Base-by-base conservation (phyloP, 805 yeast genomes). In the Lipomyces kockii region DNA sequence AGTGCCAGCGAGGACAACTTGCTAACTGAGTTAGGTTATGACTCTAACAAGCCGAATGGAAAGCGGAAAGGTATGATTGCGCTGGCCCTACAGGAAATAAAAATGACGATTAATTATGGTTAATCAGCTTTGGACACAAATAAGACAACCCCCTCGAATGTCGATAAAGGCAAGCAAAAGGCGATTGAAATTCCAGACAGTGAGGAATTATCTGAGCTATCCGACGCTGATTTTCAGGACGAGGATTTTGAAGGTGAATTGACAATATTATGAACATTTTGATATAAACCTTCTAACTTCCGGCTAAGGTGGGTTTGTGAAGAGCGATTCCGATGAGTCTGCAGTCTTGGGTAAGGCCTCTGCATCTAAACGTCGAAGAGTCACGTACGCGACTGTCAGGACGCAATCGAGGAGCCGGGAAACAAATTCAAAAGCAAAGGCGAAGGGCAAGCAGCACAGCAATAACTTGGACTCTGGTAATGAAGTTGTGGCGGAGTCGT, bases 311-410 rank as follows among this genome's bases (percentile, higher is more conserved):
- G 69, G 66, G 7, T 61, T 67, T 29, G 49, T 66, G 20, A 46
- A 49, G 22, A 58, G 58, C 51, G 70, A 65, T 37, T 65, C 68
- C 8, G 68, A 65, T 54, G 67, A 64, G 32, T 67, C 60, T 57
- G 66, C 65, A 4, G 56, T 62, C 14, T 12, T 62, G 57, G 35
- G 25, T 9, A 22, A 27, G 51, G 49, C 20, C 22, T 12, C 9
- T 7, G 8, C 49, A 17, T 32, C 60, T 6, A 27, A 29, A 52
- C 46, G 55, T 11, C 61, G 59, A 27, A 25, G 60, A 17, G 60
- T 43, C 37, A 60, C 58, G 6, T 22, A 11, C 34, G 34, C 55
- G 1, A n/a, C 55, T 14, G 9, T 52, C 17, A 52, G 6, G 34
- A 34, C 22, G n/a, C 53, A 34, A 27, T n/a, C 22, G 22, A 29